Base-by-base conservation (phyloP, 2,329 filamentous ascomycete genomes). In the Cercospora zeae-maydis region DNA sequence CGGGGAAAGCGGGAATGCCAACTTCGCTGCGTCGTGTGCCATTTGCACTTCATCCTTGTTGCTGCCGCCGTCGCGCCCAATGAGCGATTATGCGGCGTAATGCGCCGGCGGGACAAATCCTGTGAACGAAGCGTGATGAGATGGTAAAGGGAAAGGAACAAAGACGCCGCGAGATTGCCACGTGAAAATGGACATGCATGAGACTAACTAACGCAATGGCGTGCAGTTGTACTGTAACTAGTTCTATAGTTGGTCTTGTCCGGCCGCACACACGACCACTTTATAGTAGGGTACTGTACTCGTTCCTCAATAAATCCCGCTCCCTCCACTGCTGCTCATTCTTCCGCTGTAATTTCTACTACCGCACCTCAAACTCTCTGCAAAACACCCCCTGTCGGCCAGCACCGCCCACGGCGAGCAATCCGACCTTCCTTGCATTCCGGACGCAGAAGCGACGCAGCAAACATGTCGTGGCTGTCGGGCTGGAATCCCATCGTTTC, bases 401-500 rank as follows among this genome's bases (percentile, higher is more conserved):
- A 27, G 21, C 42, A 30, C 21, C 10, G 42, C 21, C 21, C 42
- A 30, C 21, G 21, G 11, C 42, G 42, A 30, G 21, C 21, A 11
- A 14, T 11, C 49, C 49, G 27, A n/a, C 27, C 11, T 53, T 14
- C 30, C 30, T 16, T 13, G n/a, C 49, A 5, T 13, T 16, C 30
- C 16, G 27, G 10, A 53, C 49, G 16, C 49, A 13, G 13, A 19
- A 49, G 30, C 49, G 49, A 53, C 27, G n/a, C 49, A 34, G 27
- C 31, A 13, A 34, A 49, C 11, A 59, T 59, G 57, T 51, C 69
- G n/a, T 77, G 76, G 69, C 72, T 81, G 47, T 74, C 75, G 37
- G 74, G 72, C 39, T 76, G 90, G 69, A 91, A 83, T 71, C 89
- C 89, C 0, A 79, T 92, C 4, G 91, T 91, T 1, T 76, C 82